phyloP scores from a whole-genome alignment of 257 asterid species.

The Jasminum sambac region DNA sequence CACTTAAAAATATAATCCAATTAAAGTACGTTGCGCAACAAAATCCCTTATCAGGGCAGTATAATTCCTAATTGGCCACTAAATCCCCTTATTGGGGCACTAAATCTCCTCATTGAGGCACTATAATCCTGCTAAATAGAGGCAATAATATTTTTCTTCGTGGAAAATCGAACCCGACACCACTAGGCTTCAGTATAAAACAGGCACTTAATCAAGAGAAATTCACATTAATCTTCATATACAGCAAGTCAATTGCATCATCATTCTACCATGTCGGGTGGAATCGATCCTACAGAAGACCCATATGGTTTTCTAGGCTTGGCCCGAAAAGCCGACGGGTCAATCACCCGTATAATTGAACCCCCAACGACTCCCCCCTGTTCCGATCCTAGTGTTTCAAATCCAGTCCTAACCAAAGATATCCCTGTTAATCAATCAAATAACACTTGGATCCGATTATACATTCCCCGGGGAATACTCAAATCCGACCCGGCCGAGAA shows the following conservation, averaged over 20 bases:
- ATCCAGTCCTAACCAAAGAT: slow-evolving; percentile 22
- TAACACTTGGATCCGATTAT: slow-evolving; percentile 18
- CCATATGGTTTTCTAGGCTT: slow-evolving; percentile 20
- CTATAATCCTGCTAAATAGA: too few relatives aligned
- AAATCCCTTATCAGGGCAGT: too few relatives aligned
- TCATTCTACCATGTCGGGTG: slow-evolving; percentile 2
- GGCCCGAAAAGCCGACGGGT: slow-evolving; percentile 8
- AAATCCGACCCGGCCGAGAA: slow-evolving; percentile 7
- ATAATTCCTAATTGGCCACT: too few relatives aligned
- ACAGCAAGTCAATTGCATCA: background rate
- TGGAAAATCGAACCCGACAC: too few relatives aligned
- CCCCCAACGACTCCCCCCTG: background rate
- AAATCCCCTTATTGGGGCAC: too few relatives aligned
- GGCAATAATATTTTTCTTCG: too few relatives aligned
- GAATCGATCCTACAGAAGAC: background rate
- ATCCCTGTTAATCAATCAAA: slow-evolving; percentile 17
- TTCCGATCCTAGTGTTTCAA: background rate
- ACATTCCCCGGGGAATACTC: slow-evolving; percentile 26
- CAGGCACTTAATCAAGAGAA: too few relatives aligned
- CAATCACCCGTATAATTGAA: slow-evolving; percentile 2
- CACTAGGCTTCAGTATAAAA: too few relatives aligned
- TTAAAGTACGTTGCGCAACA: too few relatives aligned
- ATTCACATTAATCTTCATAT: too few relatives aligned
- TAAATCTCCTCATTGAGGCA: too few relatives aligned
- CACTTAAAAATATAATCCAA: too few relatives aligned